Percentiles rank a stretch among this genome's conserved stretches.
Conservation (phyloP, 371 early-diverging fungal species). For the Syncephalis fuscata region DNA sequence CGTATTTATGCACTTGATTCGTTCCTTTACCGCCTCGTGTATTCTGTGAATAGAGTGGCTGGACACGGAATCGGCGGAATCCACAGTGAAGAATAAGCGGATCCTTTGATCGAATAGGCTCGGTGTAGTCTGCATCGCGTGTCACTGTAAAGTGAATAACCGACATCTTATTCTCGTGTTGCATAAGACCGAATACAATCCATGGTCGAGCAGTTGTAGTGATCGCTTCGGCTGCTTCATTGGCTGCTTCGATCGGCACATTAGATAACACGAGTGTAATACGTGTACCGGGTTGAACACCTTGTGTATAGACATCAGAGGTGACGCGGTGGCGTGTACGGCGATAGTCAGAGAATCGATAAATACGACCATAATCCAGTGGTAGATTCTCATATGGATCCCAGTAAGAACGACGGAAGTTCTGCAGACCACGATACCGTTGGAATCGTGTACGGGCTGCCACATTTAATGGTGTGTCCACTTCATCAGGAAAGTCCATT, state of each 20-base stretch:
- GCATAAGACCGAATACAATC: slow-evolving; percentile 68
- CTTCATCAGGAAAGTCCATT: slow-evolving; percentile 88
- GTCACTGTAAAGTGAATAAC: slow-evolving; percentile 61
- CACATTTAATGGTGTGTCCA: slow-evolving; percentile 77
- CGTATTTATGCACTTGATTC: slow-evolving; percentile 90
- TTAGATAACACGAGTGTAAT: slow-evolving; percentile 48
- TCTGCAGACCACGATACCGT: slow-evolving; percentile 86
- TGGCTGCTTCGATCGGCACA: slow-evolving; percentile 38
- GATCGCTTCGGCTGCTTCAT: slow-evolving; percentile 25
- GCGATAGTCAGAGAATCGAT: slow-evolving; percentile 78
- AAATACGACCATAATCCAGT: slow-evolving; percentile 82
- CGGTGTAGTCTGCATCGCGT: slow-evolving; percentile 51
- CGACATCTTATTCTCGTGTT: slow-evolving; percentile 88
- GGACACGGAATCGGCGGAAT: slow-evolving; percentile 68
- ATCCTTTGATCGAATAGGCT: slow-evolving; percentile 64
- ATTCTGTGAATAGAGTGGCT: slow-evolving; percentile 79
- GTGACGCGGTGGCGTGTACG: slow-evolving; percentile 59
- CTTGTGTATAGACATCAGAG: slow-evolving; percentile 31
- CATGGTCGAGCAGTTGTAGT: slow-evolving; percentile 27
- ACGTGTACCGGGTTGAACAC: slow-evolving; percentile 32
- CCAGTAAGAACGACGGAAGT: slow-evolving; percentile 89
- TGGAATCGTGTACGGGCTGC: slow-evolving; percentile 75
- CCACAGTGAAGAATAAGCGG: slow-evolving; percentile 72
- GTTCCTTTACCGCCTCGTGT: slow-evolving; percentile 50
- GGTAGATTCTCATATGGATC: slow-evolving; percentile 96